A percentile compares a stretch with the other conserved stretches of the same genome.
These are phyloP conservation scores for Castanopsis chinensis DNA, from an alignment of 306 rosid species.

Conservation along the genomic window DNA sequence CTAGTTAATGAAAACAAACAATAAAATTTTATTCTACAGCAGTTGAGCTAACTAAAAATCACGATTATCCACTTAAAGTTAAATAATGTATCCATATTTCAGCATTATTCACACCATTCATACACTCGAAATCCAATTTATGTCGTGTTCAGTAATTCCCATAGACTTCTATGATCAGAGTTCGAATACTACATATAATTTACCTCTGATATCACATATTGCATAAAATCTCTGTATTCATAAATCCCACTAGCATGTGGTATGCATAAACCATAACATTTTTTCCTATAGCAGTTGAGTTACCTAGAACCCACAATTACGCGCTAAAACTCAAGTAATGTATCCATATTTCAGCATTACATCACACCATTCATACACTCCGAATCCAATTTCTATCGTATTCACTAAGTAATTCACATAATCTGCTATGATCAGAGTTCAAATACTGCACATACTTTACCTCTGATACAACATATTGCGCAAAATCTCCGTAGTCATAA, in stretches of 20 bases:
- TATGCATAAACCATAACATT: too few species aligned
- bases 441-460: slow-evolving; percentile 29
- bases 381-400: background rate
- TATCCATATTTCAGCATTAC: too few species aligned
- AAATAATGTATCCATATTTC: background rate
- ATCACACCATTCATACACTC: background rate
- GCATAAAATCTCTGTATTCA: slow-evolving; percentile 94
- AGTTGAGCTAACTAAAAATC: too few species aligned
- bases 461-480: slow-evolving; percentile 98
- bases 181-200: background rate
- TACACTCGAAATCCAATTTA: background rate
- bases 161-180: background rate
- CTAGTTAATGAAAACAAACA: background rate
- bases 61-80: too few species aligned
- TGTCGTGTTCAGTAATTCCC: background rate
- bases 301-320: too few species aligned
- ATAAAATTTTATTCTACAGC: background rate
- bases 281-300: too few species aligned
- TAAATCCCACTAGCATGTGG: slow-evolving; percentile 9
- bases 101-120: background rate
- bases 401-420: background rate
- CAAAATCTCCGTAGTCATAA: slow-evolving; percentile 96
- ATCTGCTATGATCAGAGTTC: background rate
- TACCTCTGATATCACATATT: slow-evolving; percentile 97
- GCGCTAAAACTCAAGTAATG: too few species aligned